phyloP scores from a whole-genome alignment of 2,329 filamentous ascomycete genomes.

The Alternaria brassicae region DNA sequence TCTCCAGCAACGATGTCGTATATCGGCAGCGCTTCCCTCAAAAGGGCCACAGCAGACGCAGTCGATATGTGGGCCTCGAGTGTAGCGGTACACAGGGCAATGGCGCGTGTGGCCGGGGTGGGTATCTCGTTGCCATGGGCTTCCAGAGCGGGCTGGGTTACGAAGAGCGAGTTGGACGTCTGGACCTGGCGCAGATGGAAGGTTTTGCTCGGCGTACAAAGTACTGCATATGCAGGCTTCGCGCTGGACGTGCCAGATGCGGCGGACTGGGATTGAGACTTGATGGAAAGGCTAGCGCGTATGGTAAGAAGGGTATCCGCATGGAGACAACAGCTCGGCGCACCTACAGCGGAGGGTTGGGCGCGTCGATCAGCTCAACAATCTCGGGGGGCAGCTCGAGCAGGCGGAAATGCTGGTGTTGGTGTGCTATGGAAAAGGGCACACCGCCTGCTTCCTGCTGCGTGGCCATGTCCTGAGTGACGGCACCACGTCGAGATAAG shows the following conservation, averaged over 20 bases:
- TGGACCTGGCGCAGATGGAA: slow-evolving; percentile 70
- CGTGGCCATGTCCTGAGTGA: slow-evolving; percentile 47
- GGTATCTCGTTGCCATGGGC: slow-evolving; percentile 46
- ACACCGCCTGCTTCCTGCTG: slow-evolving; percentile 52
- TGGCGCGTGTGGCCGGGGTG: slow-evolving; percentile 49
- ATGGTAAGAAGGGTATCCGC: slow-evolving; percentile 32
- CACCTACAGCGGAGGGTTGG: slow-evolving; percentile 54
- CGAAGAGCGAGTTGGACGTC: slow-evolving; percentile 68
- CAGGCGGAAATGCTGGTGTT: slow-evolving; percentile 63
- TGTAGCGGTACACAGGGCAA: slow-evolving; percentile 55
- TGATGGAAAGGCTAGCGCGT: slow-evolving; percentile 46
- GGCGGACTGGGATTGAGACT: slow-evolving; percentile 39
- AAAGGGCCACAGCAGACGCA: slow-evolving; percentile 44
- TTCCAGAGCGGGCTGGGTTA: slow-evolving; percentile 56
- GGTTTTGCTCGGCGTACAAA: slow-evolving; percentile 65
- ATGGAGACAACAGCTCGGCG: slow-evolving; percentile 22
- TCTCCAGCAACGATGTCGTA: slow-evolving; percentile 46
- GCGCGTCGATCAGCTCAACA: slow-evolving; percentile 60
- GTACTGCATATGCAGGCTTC: slow-evolving; percentile 59
- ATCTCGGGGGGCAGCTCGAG: slow-evolving; percentile 67
- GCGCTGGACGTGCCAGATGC: slow-evolving; percentile 24
- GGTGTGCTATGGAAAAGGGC: slow-evolving; percentile 53
- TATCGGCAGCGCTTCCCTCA: slow-evolving; percentile 50
- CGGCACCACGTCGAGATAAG: not conserved
- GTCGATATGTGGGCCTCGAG: slow-evolving; percentile 52